A percentile compares a stretch with the other conserved stretches of the same genome.
phyloP scores from a whole-genome alignment of 2,329 filamentous ascomycete genomes.

The Aspergillus flavus region DNA sequence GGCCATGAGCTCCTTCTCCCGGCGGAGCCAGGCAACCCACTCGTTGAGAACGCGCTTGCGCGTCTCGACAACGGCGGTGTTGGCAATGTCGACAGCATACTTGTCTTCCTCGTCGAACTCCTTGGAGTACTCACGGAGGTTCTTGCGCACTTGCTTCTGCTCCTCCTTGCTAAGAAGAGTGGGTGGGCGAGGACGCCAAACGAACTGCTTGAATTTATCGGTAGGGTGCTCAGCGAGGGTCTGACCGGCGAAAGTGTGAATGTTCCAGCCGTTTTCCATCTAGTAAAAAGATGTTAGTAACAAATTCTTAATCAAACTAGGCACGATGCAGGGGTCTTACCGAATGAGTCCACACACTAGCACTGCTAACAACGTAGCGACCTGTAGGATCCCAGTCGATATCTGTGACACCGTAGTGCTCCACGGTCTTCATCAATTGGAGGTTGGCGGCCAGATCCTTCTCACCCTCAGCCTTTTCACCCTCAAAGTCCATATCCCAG shows the following conservation, averaged over 20 bases:
- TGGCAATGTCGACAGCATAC: slow-evolving; percentile 89
- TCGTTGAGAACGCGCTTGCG: slow-evolving; percentile 81
- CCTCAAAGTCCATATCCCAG: slow-evolving; percentile 96
- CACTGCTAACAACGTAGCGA: slow-evolving; percentile 89
- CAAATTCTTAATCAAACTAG: neutral
- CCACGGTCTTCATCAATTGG: slow-evolving; percentile 87
- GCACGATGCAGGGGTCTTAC: slow-evolving; percentile 58
- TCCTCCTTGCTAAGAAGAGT: slow-evolving; percentile 95
- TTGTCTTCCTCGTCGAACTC: slow-evolving; percentile 94
- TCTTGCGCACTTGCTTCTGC: slow-evolving; percentile 97
- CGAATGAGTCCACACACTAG: slow-evolving; percentile 91
- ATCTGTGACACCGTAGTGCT: slow-evolving; percentile 97
- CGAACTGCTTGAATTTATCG: slow-evolving; percentile 97
- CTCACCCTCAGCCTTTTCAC: slow-evolving; percentile 88
- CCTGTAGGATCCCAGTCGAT: slow-evolving; percentile 98
- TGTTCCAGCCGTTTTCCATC: slow-evolving; percentile 99
- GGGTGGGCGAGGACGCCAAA: slow-evolving; percentile 88
- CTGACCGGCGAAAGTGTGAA: slow-evolving; percentile 95
- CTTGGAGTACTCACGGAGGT: slow-evolving; percentile 93
- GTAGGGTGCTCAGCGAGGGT: slow-evolving; percentile 86
- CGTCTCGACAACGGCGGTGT: slow-evolving; percentile 89
- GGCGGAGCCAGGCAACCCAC: slow-evolving; percentile 82
- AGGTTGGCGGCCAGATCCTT: slow-evolving; percentile 95
- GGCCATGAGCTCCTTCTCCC: slow-evolving; percentile 69
- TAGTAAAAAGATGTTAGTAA: slow-evolving; percentile 42